Evolutionary conservation across 805 yeast genomes (phyloP).

Genomic region (Cyberlindnera mrakii): DNA sequence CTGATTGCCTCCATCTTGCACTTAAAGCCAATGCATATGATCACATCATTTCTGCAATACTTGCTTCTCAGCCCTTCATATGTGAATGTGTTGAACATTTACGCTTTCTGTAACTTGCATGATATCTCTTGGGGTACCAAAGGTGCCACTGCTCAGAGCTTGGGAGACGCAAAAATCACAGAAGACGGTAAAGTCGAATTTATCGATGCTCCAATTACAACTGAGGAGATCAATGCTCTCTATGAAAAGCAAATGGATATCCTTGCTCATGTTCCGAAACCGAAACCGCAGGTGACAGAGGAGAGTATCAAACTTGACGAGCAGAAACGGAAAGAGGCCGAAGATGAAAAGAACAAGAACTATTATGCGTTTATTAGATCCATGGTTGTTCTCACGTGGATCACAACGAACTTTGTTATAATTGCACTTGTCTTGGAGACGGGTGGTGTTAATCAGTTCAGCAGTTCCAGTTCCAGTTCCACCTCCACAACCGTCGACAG

Average conservation of each 20-base stretch:
- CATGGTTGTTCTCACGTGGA: slow-evolving; percentile 84
- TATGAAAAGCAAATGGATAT: slow-evolving; percentile 61
- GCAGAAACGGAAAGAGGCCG: slow-evolving; percentile 24
- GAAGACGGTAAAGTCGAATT: slow-evolving; percentile 57
- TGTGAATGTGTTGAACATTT: slow-evolving; percentile 84
- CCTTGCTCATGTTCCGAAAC: slow-evolving; percentile 34
- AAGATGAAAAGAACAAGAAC: slow-evolving; percentile 57
- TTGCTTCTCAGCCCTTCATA: slow-evolving; percentile 81
- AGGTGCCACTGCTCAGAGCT: slow-evolving; percentile 67
- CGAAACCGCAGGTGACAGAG: slow-evolving; percentile 20
- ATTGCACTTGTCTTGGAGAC: slow-evolving; percentile 79
- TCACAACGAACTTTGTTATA: slow-evolving; percentile 75
- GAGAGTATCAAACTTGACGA: slow-evolving; percentile 27
- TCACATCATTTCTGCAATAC: slow-evolving; percentile 83
- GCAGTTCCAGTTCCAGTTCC: slow-evolving; percentile 10
- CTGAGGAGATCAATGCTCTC: slow-evolving; percentile 67
- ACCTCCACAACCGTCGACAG: slow-evolving; percentile 5
- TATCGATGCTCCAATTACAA: slow-evolving; percentile 69
- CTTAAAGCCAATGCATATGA: slow-evolving; percentile 89
- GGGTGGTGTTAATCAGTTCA: slow-evolving; percentile 60
- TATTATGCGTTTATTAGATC: slow-evolving; percentile 91
- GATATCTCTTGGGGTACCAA: slow-evolving; percentile 98
- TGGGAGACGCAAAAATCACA: slow-evolving; percentile 78
- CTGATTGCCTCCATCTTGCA: slow-evolving; percentile 72
- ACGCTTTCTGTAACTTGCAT: slow-evolving; percentile 93